These are phyloP conservation scores for Pancytospora philotis DNA, from an alignment of 371 early-diverging fungal genomes.

Conservation along the genomic window DNA sequence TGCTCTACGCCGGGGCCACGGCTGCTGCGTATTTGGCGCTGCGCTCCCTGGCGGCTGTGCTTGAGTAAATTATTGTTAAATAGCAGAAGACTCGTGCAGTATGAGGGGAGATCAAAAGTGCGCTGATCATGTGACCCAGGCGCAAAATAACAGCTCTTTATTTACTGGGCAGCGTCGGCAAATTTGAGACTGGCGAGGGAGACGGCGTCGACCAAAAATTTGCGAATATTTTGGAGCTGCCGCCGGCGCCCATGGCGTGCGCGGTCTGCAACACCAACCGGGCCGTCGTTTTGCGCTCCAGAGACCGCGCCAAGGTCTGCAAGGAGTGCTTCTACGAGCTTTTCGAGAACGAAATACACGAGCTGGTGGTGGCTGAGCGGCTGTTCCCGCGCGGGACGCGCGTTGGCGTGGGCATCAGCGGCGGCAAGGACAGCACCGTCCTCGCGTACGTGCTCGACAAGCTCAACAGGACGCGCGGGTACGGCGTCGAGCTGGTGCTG, in stretches of 20 bases:
- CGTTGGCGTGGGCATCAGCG: constrained; percentile 89
- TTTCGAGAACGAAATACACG: constrained; percentile 88
- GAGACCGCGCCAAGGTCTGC: constrained; percentile 79
- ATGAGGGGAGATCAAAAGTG: too few relatives aligned
- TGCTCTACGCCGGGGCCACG: too few relatives aligned
- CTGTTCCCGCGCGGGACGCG: constrained; percentile 77
- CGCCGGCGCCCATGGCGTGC: constrained; percentile 56
- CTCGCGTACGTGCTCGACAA: constrained; percentile 83
- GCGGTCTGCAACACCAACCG: constrained; percentile 59
- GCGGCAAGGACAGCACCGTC: constrained; percentile 97
- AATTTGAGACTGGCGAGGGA: too few relatives aligned
- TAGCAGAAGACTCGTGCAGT: too few relatives aligned
- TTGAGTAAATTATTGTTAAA: too few relatives aligned
- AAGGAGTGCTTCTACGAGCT: constrained; percentile 78
- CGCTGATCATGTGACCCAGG: too few relatives aligned
- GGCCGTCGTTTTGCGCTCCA: constrained; percentile 79
- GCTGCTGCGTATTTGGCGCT: too few relatives aligned
- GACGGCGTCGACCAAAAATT: too few relatives aligned
- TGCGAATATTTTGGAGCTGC: too few relatives aligned
- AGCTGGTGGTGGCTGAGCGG: constrained; percentile 70
- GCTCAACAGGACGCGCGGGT: constrained; percentile 81
- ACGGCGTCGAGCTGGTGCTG: constrained; percentile 77
- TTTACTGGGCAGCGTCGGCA: too few relatives aligned
- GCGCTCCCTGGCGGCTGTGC: too few relatives aligned
- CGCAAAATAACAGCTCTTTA: too few relatives aligned